Evolutionary conservation across 2,329 filamentous ascomycete genomes (phyloP).

Genomic region (Sarocladium brachiariae): DNA sequence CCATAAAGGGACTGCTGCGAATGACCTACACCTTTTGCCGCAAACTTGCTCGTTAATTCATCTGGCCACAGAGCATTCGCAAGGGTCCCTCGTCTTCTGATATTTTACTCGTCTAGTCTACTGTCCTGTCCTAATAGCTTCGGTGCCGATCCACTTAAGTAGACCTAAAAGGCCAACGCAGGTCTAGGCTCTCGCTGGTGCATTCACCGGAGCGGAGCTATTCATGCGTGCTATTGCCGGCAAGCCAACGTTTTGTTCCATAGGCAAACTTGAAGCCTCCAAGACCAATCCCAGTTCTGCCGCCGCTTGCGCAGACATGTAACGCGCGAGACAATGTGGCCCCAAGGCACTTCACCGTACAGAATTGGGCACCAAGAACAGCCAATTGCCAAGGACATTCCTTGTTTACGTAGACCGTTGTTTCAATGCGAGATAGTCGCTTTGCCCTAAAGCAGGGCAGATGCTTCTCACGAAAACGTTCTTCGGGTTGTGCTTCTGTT

Average conservation of each 20-base stretch:
- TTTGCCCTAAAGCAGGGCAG: background rate
- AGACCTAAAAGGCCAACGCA: background rate
- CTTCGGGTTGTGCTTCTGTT: background rate
- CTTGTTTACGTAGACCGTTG: background rate
- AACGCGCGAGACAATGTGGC: background rate
- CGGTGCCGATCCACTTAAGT: background rate
- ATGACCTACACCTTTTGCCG: background rate
- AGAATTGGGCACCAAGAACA: background rate
- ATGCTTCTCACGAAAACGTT: background rate
- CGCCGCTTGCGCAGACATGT: background rate
- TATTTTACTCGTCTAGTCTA: no score
- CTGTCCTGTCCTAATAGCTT: no score
- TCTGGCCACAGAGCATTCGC: no score
- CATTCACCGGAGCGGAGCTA: constrained; percentile 2
- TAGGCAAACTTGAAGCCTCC: background rate
- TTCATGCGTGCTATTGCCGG: constrained; percentile 6
- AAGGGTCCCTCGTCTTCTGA: no score
- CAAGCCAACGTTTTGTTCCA: background rate
- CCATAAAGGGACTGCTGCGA: no score
- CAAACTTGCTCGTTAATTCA: background rate
- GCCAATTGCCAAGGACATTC: background rate
- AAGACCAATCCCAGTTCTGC: no score
- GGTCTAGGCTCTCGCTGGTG: background rate
- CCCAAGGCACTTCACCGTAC: background rate
- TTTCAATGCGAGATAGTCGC: background rate